These are phyloP conservation scores for Diddensiella caesifluorescens DNA, from an alignment of 805 yeast species.

Conservation along the genomic window DNA sequence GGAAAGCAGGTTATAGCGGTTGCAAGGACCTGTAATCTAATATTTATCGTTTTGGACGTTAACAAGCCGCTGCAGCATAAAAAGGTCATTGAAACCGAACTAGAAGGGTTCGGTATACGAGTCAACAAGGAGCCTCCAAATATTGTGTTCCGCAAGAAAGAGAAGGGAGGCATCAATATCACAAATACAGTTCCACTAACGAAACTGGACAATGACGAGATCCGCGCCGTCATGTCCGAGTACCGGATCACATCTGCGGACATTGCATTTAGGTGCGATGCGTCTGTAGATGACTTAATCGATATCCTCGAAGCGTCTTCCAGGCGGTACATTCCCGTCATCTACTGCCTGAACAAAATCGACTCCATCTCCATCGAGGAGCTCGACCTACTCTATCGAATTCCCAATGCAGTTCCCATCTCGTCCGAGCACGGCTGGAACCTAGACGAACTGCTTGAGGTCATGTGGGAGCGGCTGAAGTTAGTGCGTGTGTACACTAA, in stretches of 20 bases:
- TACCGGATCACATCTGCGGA: constrained; percentile 94
- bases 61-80: constrained; percentile 94
- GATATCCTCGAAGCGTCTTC: constrained; percentile 88
- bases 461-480: constrained; percentile 91
- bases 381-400: constrained; percentile 79
- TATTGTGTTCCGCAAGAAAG: constrained; percentile 85
- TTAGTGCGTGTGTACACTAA: constrained; percentile 95
- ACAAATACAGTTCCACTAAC: constrained; percentile 92
- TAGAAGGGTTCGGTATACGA: constrained; percentile 97
- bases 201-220: constrained; percentile 85
- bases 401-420: constrained; percentile 96
- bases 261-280: constrained; percentile 94
- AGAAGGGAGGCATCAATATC: constrained; percentile 91
- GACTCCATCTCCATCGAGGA: constrained; percentile 94
- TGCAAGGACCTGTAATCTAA: constrained; percentile 92
- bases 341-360: constrained; percentile 91
- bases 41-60: constrained; percentile 91
- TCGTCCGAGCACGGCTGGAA: constrained; percentile 97
- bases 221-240: constrained; percentile 93
- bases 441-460: constrained; percentile 85
- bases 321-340: constrained; percentile 91
- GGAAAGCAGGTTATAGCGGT: constrained; percentile 99
- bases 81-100: constrained; percentile 85
- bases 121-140: constrained; percentile 90
- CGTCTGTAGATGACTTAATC: constrained; percentile 93